These are phyloP conservation scores for Plasmodium adleri DNA, from an alignment of 169 alveolate genomes.

Conservation along the genomic window DNA sequence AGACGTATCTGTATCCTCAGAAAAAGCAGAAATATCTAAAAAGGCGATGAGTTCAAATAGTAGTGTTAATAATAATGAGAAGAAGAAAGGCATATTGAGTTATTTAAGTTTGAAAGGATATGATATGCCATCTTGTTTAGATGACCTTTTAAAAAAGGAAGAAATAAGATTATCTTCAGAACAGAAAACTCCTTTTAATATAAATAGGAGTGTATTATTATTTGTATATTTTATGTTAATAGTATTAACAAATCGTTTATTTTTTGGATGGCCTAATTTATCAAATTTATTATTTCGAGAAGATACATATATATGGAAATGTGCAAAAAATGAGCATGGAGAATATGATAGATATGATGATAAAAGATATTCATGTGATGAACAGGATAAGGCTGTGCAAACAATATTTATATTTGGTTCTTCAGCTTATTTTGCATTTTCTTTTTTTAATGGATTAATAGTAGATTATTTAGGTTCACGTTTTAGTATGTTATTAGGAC, in stretches of 20 bases:
- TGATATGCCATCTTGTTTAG: constrained; percentile 50
- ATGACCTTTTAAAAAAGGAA: constrained; percentile 31
- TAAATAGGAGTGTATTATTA: constrained; percentile 41
- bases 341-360: constrained; percentile 9
- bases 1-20: background rate
- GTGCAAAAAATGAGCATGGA: constrained; percentile 39
- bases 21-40: background rate
- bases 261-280: constrained; percentile 77
- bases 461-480: constrained; percentile 78
- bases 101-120: constrained; percentile 32
- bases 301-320: constrained; percentile 80
- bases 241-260: constrained; percentile 57
- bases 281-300: constrained; percentile 76
- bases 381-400: constrained; percentile 77
- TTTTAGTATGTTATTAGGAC: constrained; percentile 77
- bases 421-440: constrained; percentile 75
- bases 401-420: constrained; percentile 59
- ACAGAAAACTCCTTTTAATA: constrained; percentile 54
- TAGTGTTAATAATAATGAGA: background rate
- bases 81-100: background rate
- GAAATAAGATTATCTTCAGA: constrained; percentile 59
- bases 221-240: constrained; percentile 34
- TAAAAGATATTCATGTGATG: constrained; percentile 70
- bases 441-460: constrained; percentile 76
- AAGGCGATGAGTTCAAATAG: background rate